Conservation (phyloP, 805 yeast genomes). For the Cyberlindnera bimundalis region DNA sequence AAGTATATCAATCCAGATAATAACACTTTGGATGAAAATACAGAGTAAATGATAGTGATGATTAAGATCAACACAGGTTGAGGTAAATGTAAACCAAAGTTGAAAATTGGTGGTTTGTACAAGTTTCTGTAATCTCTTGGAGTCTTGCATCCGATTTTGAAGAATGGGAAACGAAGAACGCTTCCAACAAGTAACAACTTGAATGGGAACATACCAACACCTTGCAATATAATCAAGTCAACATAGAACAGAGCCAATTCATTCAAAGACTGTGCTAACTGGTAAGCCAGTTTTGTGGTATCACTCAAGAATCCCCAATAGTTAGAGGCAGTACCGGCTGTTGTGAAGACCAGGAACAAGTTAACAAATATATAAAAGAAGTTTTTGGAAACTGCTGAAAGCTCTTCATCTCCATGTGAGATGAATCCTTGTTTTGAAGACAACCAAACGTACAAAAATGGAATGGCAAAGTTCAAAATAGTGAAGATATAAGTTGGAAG, state of each 20-base stretch:
- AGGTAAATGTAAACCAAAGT: constrained; percentile 88
- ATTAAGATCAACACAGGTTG: constrained; percentile 85
- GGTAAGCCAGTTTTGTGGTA: constrained; percentile 83
- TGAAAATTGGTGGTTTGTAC: constrained; percentile 86
- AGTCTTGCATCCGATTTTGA: constrained; percentile 62
- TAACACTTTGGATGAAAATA: constrained; percentile 82
- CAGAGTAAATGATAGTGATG: constrained; percentile 82
- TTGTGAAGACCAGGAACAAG: constrained; percentile 87
- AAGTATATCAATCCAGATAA: constrained; percentile 84
- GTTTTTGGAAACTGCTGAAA: constrained; percentile 86
- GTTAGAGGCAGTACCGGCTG: constrained; percentile 87
- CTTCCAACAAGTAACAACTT: constrained; percentile 79
- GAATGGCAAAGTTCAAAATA: constrained; percentile 74
- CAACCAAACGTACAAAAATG: constrained; percentile 81
- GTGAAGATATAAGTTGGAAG: constrained; percentile 92
- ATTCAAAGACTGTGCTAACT: constrained; percentile 76
- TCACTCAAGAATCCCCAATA: constrained; percentile 81
- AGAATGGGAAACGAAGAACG: constrained; percentile 68
- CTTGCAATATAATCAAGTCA: constrained; percentile 78
- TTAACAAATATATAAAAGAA: constrained; percentile 93
- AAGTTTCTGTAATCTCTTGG: constrained; percentile 77
- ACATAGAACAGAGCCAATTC: constrained; percentile 85
- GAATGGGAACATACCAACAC: constrained; percentile 87
- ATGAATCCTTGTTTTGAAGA: constrained; percentile 85
- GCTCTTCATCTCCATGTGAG: constrained; percentile 89